Evolutionary conservation across 305 asterid genomes (phyloP), one percentile per base, ranked within the genome.

Genomic region (Fraxinus sp.): DNA sequence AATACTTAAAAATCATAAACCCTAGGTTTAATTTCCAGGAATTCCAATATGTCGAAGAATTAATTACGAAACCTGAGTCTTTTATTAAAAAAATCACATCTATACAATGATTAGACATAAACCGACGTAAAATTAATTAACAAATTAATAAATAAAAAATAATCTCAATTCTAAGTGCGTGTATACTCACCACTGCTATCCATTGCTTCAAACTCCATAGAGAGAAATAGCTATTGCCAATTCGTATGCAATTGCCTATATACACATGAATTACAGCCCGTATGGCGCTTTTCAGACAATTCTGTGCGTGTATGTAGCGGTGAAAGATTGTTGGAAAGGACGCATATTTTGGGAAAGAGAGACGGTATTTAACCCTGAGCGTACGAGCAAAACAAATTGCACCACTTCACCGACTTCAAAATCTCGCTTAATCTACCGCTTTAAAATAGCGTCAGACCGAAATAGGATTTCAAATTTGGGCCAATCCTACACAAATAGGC

Each of bases 131-230:
- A 76, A 79, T 55, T 55, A 78, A 77, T 66, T 13, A 76, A 84
- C 0, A 80, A 79, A n/a, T 49, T 41, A 35, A 57, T 14, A 66
- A 52, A 72, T 49, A 71, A 76, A 79, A 59, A 30, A 22, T 52
- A 81, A 83, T 22, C 9, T 7, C 35, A 35, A 37, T 35, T 37
- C 35, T 55, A 28, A 37, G 64, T 39, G 70, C 41, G 37, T 26
- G 16, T 26, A 32, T 32, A 13, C 80, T 49, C 37, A 77, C 80
- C 80, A 30, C 80, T 77, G 73, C 80, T 77, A 22, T 77, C 80
- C 22, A 77, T n/a, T 52, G 41, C 71, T 52, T 52, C 66, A 86
- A 85, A 89, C 86, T 86, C 91, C 91, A 89, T 86, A 82, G 88
- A 88, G 83, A 79, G 82, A 74, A 71, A 71, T 7, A 71, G 44